Evolutionary conservation across 148 eudicot genomes (phyloP).

Genomic region (Rhododendron ovatum): DNA sequence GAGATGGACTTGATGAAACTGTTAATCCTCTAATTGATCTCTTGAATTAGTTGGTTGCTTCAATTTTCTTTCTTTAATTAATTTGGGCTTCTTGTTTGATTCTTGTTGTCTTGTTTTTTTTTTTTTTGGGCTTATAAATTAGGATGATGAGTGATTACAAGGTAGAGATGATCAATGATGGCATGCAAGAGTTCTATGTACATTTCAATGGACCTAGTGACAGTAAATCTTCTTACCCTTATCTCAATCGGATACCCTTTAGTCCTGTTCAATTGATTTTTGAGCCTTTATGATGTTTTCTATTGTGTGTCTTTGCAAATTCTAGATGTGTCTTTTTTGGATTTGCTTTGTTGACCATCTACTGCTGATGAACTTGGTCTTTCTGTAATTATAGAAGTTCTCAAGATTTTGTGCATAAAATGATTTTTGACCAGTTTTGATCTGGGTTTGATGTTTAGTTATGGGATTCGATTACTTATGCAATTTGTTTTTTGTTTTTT

Average conservation of each 20-base stretch:
- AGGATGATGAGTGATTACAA: constrained; percentile 99
- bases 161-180: constrained; percentile 93
- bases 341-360: constrained; percentile 18
- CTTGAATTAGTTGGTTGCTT: neutral
- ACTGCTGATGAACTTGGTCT: neutral
- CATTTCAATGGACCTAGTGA: constrained; percentile 85
- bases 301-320: constrained; percentile 14
- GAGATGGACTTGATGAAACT: constrained; percentile 99
- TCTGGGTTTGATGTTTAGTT: constrained; percentile 11
- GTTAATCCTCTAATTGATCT: constrained; percentile 27
- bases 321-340: constrained; percentile 12
- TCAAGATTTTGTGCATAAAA: neutral
- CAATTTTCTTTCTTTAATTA: neutral
- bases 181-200: constrained; percentile 89
- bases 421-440: neutral
- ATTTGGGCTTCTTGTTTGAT: constrained; percentile 5
- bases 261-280: constrained; percentile 4
- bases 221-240: constrained; percentile 40
- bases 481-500: neutral
- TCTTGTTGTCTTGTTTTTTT: neutral
- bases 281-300: neutral
- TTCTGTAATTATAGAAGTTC: neutral
- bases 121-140: constrained; percentile 2
- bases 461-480: neutral
- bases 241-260: constrained; percentile 8